phyloP scores from a whole-genome alignment of 129 eudicot genomes.

The Mikania micrantha region DNA sequence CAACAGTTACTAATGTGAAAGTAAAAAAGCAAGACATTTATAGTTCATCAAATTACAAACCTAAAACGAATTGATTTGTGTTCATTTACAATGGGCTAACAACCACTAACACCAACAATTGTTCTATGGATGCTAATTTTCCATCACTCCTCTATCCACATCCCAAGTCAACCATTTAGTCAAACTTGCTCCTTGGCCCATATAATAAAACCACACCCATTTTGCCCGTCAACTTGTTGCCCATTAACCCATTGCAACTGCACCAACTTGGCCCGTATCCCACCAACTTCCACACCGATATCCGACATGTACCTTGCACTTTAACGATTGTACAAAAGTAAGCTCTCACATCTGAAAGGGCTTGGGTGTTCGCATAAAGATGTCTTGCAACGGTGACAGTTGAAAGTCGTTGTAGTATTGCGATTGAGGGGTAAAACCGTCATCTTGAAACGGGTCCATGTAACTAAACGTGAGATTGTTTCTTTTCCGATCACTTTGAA shows the following conservation, averaged over 20 bases:
- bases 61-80: constrained; percentile 20
- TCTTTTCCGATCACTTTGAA: constrained; percentile 41
- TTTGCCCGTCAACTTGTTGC: constrained; percentile 14
- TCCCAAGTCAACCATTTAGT: not conserved
- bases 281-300: not conserved
- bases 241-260: constrained; percentile 12
- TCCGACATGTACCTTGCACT: constrained; percentile 11
- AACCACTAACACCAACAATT: constrained; percentile 23
- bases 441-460: constrained; percentile 39
- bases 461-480: constrained; percentile 28
- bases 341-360: constrained; percentile 25
- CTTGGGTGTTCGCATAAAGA: constrained; percentile 38
- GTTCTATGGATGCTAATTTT: constrained; percentile 21
- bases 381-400: constrained; percentile 39
- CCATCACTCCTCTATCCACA: constrained; percentile 21
- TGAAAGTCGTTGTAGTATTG: constrained; percentile 43
- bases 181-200: constrained; percentile 15
- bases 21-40: constrained; percentile 20
- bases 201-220: constrained; percentile 8
- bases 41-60: constrained; percentile 23
- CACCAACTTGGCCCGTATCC: not conserved
- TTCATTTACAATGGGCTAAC: constrained; percentile 18
- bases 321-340: not conserved
- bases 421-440: constrained; percentile 38
- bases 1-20: no score